Conservation (phyloP, 78 protist species). For the Dictyostelium purpureum region DNA sequence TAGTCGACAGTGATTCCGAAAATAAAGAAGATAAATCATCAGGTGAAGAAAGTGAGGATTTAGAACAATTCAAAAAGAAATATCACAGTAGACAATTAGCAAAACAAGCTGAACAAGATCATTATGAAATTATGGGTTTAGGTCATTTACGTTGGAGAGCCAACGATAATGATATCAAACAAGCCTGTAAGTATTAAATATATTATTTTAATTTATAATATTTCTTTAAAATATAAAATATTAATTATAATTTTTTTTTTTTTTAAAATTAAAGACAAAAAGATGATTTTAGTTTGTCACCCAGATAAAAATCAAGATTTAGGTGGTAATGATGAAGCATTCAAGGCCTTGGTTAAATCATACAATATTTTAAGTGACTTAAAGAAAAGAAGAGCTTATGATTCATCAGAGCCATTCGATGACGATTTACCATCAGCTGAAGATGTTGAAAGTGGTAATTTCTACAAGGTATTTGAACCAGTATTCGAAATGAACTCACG, state of each 20-base stretch:
- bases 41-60: slow-evolving; percentile 34
- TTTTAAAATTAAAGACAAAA: slow-evolving; percentile 7
- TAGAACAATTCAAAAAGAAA: slow-evolving; percentile 56
- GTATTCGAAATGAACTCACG: slow-evolving; percentile 79
- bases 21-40: not conserved
- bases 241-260: slow-evolving; percentile 17
- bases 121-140: slow-evolving; percentile 90
- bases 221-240: not conserved
- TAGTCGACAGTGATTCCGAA: not conserved
- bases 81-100: slow-evolving; percentile 32
- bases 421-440: slow-evolving; percentile 77
- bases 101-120: slow-evolving; percentile 57
- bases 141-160: slow-evolving; percentile 83
- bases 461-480: slow-evolving; percentile 77
- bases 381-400: slow-evolving; percentile 85
- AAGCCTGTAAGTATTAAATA: slow-evolving; percentile 43
- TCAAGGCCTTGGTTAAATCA: slow-evolving; percentile 86
- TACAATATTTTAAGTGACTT: slow-evolving; percentile 84
- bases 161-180: slow-evolving; percentile 87
- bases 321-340: slow-evolving; percentile 83
- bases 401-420: slow-evolving; percentile 89
- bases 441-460: slow-evolving; percentile 34
- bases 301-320: slow-evolving; percentile 87
- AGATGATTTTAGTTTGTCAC: slow-evolving; percentile 85
- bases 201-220: not conserved